Conservation (phyloP, 805 yeast species). For the Candida silvicultrix region DNA sequence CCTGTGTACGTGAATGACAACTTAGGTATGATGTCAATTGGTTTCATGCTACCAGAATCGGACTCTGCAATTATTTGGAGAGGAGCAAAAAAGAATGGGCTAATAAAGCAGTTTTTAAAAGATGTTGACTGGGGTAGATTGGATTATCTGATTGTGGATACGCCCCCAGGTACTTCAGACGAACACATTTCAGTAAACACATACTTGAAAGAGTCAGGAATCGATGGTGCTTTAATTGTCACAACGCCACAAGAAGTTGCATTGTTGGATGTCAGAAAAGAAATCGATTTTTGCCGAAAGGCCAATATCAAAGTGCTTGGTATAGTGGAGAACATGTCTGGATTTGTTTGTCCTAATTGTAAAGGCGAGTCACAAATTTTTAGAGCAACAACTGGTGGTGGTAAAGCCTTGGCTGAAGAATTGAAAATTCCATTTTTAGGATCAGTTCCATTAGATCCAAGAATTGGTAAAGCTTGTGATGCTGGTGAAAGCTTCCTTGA, state of each 20-base stretch:
- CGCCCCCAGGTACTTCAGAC: conserved; percentile 98
- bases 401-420: conserved; percentile 76
- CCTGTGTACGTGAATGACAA: conserved; percentile 96
- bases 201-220: conserved; percentile 81
- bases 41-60: conserved; percentile 87
- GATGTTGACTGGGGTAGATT: conserved; percentile 93
- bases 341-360: conserved; percentile 95
- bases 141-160: conserved; percentile 86
- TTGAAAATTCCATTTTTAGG: conserved; percentile 77
- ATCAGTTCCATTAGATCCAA: conserved; percentile 90
- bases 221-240: conserved; percentile 91
- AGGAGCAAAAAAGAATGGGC: conserved; percentile 90
- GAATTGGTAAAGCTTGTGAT: conserved; percentile 88
- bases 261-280: conserved; percentile 88
- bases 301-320: conserved; percentile 86
- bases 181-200: conserved; percentile 90
- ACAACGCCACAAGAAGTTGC: conserved; percentile 99
- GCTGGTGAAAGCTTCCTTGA: conserved; percentile 80
- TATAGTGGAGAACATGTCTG: conserved; percentile 95
- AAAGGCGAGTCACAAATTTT: conserved; percentile 86
- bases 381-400: conserved; percentile 97
- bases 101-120: conserved; percentile 87
- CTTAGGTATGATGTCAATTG: conserved; percentile 91
- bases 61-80: conserved; percentile 97
- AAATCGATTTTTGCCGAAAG: conserved; percentile 88